Conservation (phyloP, 1,284 basidiomycete genomes). For the Hortiboletus rubellus region DNA sequence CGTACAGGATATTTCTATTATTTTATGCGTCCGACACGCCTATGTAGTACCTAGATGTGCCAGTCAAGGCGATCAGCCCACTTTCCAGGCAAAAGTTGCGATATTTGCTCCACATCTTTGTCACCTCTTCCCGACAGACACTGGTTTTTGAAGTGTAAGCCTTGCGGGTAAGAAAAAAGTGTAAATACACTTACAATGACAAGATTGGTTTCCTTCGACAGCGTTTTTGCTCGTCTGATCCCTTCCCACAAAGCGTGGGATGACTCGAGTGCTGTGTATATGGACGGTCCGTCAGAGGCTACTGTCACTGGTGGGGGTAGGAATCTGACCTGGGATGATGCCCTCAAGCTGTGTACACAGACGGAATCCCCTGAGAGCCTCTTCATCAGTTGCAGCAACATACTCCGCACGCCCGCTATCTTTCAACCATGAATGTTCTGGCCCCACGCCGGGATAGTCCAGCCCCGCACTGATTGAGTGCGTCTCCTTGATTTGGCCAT, state of each 20-base stretch:
- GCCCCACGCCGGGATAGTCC: constrained; percentile 1
- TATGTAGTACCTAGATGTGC: neutral
- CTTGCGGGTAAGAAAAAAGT: neutral
- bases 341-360: constrained; percentile 9
- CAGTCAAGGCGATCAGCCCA: constrained; percentile 2
- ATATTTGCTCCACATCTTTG: constrained; percentile 6
- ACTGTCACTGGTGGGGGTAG: too few relatives aligned
- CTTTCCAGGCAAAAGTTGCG: neutral
- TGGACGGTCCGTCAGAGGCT: neutral
- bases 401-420: constrained; percentile 3
- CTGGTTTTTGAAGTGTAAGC: neutral
- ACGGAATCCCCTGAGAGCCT: neutral
- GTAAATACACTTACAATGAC: neutral
- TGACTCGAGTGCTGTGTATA: neutral
- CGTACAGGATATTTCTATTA: neutral
- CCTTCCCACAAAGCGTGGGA: constrained; percentile 6
- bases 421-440: constrained; percentile 2
- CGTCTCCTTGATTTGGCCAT: constrained; percentile 1
- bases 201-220: neutral
- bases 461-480: constrained; percentile 2
- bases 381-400: constrained; percentile 6
- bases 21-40: neutral
- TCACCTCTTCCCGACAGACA: constrained; percentile 5
- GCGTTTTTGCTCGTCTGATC: neutral
- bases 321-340: constrained; percentile 5